A percentile compares a stretch with the other conserved stretches of the same genome.
Evolutionary conservation across 768 basidiomycete species (phyloP).

Genomic region (Suillus luteus): DNA sequence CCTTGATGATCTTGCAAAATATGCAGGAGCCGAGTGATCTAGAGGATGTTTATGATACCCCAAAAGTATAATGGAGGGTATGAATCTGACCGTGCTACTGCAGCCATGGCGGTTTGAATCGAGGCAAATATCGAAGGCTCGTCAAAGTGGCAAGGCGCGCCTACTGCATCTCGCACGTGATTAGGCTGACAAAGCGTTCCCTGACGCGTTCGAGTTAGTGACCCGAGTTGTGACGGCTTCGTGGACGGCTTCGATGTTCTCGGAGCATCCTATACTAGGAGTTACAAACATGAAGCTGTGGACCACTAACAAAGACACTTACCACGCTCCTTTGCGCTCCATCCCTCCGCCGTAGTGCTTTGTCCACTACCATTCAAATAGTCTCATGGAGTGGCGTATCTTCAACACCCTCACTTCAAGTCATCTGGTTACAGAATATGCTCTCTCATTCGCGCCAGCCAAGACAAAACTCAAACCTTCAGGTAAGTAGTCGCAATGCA

Average conservation of each 20-base stretch:
- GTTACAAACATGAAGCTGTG: background rate
- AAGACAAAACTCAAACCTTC: background rate
- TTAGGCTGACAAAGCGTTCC: too few species aligned
- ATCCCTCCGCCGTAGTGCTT: background rate
- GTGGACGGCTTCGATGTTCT: too few species aligned
- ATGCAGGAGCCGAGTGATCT: constrained; percentile 70
- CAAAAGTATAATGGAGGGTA: background rate
- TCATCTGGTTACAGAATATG: background rate
- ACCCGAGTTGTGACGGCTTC: too few species aligned
- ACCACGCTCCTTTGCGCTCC: background rate
- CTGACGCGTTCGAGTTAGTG: too few species aligned
- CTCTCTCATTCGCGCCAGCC: background rate
- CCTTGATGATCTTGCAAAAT: constrained; percentile 96
- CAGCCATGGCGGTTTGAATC: background rate
- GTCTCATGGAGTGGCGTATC: constrained; percentile 3
- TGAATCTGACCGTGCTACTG: background rate
- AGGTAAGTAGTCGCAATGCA: background rate
- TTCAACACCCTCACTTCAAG: background rate
- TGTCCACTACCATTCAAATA: constrained; percentile 7
- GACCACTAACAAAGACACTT: background rate
- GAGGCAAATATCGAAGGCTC: constrained; percentile 10
- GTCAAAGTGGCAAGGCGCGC: too few species aligned
- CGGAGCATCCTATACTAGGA: too few species aligned
- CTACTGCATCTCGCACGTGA: background rate
- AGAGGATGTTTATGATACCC: background rate